A percentile compares a stretch with the other conserved stretches of the same genome.
These are phyloP conservation scores for Wallemia mellicola DNA, from an alignment of 1,284 basidiomycete species.

Conservation along the genomic window DNA sequence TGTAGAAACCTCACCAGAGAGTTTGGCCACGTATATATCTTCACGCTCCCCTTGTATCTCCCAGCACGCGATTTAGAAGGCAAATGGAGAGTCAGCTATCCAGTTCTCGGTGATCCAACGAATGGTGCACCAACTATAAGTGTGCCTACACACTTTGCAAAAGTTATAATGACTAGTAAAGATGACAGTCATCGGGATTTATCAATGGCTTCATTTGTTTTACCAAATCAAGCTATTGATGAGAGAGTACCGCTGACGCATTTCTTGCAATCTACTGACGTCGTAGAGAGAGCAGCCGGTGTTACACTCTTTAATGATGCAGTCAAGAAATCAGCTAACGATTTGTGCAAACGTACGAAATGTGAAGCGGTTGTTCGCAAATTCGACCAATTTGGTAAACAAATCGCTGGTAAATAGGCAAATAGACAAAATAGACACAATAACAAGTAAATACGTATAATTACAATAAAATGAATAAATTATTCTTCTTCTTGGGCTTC, in stretches of 20 bases:
- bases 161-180: conserved; percentile 57
- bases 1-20: conserved; percentile 54
- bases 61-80: conserved; percentile 54
- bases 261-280: conserved; percentile 28
- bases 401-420: conserved; percentile 5
- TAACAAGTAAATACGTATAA: not conserved
- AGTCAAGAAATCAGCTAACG: conserved; percentile 46
- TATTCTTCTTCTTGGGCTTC: not conserved
- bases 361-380: conserved; percentile 55
- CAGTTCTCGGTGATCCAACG: conserved; percentile 62
- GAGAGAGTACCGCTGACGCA: not conserved
- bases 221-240: conserved; percentile 66
- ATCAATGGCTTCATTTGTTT: conserved; percentile 67
- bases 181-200: conserved; percentile 42
- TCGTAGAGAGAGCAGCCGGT: conserved; percentile 71
- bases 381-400: conserved; percentile 63
- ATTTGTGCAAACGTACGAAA: conserved; percentile 58
- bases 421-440: not conserved
- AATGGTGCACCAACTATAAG: conserved; percentile 33
- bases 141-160: conserved; percentile 95
- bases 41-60: conserved; percentile 90
- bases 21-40: conserved; percentile 85
- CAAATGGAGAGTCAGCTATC: conserved; percentile 71
- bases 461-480: not conserved
- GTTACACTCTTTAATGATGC: conserved; percentile 61